Base-by-base conservation (phyloP, 106 monocot species). In the Dendrobium huoshanense region DNA sequence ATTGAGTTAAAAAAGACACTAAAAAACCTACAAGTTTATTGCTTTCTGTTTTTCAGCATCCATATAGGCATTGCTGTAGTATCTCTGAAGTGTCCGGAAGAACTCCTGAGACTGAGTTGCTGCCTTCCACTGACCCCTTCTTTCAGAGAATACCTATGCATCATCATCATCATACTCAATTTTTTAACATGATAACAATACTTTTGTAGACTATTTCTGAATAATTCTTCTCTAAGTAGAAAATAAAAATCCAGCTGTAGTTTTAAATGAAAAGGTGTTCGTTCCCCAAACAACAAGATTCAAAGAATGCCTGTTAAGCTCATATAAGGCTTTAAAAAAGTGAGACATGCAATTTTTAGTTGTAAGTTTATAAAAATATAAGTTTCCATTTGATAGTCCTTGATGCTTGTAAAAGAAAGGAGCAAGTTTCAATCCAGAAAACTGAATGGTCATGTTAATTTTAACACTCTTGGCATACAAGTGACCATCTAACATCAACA, bases 91-190 rank as follows among this genome's bases (percentile, higher is more conserved):
- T 29, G 95, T 93, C 64, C 92, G 92, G 42, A 99, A 80, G 9
- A 99, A 86, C 86, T 99, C 95, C 76, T 99, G 98, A 55, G 94
- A 99, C 72, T 89, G 95, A 6, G 85, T 93, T 85, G 98, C 89
- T 64, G 98, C 91, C 78, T 89, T 92, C 95, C 98, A 99, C 43
- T 95, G 95, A 67, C 98, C 98, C 86, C 98, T 89, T 93, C 88
- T 92, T 77, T 95, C 92, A 81, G 85, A 92, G 78, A 99, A 99
- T 81, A 99, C 95, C 98, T 99, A 79, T 48, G 55, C 72, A 80
- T 29, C 40, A 81, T 54, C 16, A 78, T 2, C 16, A 78, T 2
- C 48, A 77, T 16, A 74, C 2, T 11, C 29, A 70, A 70, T 22
- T 33, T 70, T 15, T 70, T 70, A 70, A 33, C 70, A 33, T 70